phyloP scores from a whole-genome alignment of 352 stramenopile species.

The Globisporangium barbulae region DNA sequence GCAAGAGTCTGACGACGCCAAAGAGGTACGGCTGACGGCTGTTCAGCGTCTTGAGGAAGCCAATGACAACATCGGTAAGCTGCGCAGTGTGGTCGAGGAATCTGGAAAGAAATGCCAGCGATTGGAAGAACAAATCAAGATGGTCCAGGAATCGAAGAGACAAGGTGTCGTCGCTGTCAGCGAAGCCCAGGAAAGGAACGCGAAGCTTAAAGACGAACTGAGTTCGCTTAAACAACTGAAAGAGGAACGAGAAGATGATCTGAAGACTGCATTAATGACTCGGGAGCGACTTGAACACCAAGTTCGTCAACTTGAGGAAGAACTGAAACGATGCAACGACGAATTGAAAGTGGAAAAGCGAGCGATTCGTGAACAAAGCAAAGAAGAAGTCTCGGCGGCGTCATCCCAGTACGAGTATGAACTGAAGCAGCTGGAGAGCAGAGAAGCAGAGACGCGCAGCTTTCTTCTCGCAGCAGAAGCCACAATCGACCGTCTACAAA shows the following conservation, averaged over 20 bases:
- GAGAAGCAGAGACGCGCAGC: constrained; percentile 18
- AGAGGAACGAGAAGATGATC: constrained; percentile 28
- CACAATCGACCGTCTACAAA: constrained; percentile 13
- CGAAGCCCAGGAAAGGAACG: not conserved
- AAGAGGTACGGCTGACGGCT: constrained; percentile 40
- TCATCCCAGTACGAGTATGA: constrained; percentile 29
- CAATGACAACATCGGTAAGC: constrained; percentile 60
- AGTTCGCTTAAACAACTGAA: constrained; percentile 17
- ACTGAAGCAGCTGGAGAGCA: constrained; percentile 25
- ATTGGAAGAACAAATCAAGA: constrained; percentile 29
- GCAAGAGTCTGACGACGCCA: constrained; percentile 44
- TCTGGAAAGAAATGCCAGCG: constrained; percentile 29
- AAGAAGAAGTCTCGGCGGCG: constrained; percentile 20
- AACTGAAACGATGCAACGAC: constrained; percentile 25
- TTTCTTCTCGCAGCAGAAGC: constrained; percentile 8
- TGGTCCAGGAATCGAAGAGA: constrained; percentile 18
- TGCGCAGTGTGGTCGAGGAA: constrained; percentile 51
- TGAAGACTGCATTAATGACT: constrained; percentile 26
- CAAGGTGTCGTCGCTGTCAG: constrained; percentile 11
- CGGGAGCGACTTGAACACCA: constrained; percentile 33
- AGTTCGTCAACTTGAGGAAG: constrained; percentile 25
- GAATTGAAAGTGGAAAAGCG: constrained; percentile 25
- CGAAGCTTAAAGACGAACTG: constrained; percentile 23
- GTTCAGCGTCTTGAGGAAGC: constrained; percentile 63
- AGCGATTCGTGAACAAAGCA: constrained; percentile 20